Base-by-base conservation (phyloP, 1,139 yeast species). In the Geotrichum fermentans region DNA sequence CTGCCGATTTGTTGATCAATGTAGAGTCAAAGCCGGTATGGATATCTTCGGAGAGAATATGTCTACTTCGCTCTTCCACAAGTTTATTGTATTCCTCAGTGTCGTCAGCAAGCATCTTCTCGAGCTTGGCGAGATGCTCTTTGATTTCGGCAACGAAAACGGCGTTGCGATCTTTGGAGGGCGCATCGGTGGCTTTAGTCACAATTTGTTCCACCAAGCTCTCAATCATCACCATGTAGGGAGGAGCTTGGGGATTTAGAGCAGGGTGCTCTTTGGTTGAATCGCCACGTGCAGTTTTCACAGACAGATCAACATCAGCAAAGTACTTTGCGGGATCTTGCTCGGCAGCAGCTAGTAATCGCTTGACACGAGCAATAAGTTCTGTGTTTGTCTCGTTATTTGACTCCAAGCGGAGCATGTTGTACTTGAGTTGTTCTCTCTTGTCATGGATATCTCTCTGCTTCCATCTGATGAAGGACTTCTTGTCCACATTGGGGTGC, bases 371-470 rank as follows among this genome's bases (percentile, higher is more conserved):
- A 51, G 69, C 72, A 61, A 88, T 82, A 57, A 92, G 72, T 55
- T 82, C 82, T 11, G 74, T 73, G 64, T 92, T 92, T 90, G 90
- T 88, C 51, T 75, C 78, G 48, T 72, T 67, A 62, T 89, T 96
- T 14, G 85, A 77, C 58, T 83, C 80, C 47, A 90, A 73, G 29
- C 85, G 80, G 55, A 78, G 79, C 64, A 89, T 83, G 60, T 90
- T 92, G 39, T 71, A 71, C 62, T 86, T 85, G 64, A 95, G 72
- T 64, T 86, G 87, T 41, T 75, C 79, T 54, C 99, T 81, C 68
- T 90, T 84, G 64, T 90, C 97, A 65, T 92, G 98, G 56, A 94
- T 92, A 61, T 90, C 96, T 62, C 96, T 83, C 69, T 94, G 99
- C 65, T 89, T 92, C 98, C 97, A 92, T 55, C 82, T 80, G 60